Conservation (phyloP, 495 filamentous ascomycete species). For the Penicillium ucsense region DNA sequence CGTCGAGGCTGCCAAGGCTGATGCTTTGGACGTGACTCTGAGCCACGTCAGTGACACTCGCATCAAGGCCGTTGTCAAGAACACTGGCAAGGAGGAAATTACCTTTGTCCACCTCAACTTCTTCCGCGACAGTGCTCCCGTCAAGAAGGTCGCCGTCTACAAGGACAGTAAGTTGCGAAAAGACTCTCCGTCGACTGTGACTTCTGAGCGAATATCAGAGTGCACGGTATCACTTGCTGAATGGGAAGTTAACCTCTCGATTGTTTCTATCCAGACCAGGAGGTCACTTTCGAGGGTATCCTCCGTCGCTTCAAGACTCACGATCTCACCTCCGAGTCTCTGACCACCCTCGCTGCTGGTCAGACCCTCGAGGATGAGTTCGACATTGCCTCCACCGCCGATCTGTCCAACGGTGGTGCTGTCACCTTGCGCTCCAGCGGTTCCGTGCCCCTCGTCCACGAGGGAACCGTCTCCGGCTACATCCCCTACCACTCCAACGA, state of each 20-base stretch:
- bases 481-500: slow-evolving; percentile 17
- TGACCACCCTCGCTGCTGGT: slow-evolving; percentile 47
- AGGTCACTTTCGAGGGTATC: slow-evolving; percentile 50
- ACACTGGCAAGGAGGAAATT: slow-evolving; percentile 44
- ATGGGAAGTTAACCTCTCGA: not conserved
- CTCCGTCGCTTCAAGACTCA: slow-evolving; percentile 36
- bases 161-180: slow-evolving; percentile 27
- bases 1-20: slow-evolving; percentile 30
- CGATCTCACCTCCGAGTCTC: slow-evolving; percentile 39
- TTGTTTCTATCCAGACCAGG: slow-evolving; percentile 21
- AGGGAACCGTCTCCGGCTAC: slow-evolving; percentile 19
- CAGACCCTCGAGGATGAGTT: slow-evolving; percentile 46
- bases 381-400: slow-evolving; percentile 46
- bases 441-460: slow-evolving; percentile 35
- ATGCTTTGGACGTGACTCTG: slow-evolving; percentile 43
- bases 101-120: slow-evolving; percentile 54
- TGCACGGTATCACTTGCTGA: too few species aligned
- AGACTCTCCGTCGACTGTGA: too few species aligned
- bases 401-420: slow-evolving; percentile 41
- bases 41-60: slow-evolving; percentile 43
- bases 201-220: too few species aligned
- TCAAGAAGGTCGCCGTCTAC: slow-evolving; percentile 52
- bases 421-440: slow-evolving; percentile 40
- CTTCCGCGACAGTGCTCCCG: slow-evolving; percentile 46
- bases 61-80: slow-evolving; percentile 52